These are phyloP conservation scores for Lophiostoma macrostomum DNA, from an alignment of 495 filamentous ascomycete genomes.

Conservation along the genomic window DNA sequence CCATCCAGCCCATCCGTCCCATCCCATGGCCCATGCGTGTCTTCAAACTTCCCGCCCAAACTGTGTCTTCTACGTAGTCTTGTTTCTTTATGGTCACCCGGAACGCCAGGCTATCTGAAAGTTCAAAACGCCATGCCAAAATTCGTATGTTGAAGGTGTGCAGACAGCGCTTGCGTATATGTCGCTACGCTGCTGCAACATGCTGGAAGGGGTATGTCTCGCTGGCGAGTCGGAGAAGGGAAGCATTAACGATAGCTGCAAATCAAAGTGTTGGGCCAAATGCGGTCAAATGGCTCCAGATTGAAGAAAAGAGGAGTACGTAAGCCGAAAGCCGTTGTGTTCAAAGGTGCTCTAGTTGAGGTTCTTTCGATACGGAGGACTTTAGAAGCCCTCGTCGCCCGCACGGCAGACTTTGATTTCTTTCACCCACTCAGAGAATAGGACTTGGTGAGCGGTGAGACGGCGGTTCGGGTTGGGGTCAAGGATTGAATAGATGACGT, in stretches of 20 bases:
- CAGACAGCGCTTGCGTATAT: slow-evolving; percentile 5
- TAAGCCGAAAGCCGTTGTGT: no score
- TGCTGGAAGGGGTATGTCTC: slow-evolving; percentile 26
- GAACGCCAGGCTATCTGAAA: slow-evolving; percentile 28
- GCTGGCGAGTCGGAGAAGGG: slow-evolving; percentile 8
- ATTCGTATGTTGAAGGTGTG: background rate
- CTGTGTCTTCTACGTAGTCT: slow-evolving; percentile 16
- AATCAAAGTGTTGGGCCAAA: background rate
- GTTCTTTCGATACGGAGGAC: background rate
- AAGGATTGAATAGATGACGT: slow-evolving; percentile 97
- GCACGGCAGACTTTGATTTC: slow-evolving; percentile 96
- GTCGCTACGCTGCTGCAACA: slow-evolving; percentile 25
- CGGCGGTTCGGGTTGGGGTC: slow-evolving; percentile 91
- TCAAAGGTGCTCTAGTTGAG: no score
- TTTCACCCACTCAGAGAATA: slow-evolving; percentile 97
- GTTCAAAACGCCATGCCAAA: slow-evolving; percentile 28
- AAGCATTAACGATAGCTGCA: slow-evolving; percentile 4
- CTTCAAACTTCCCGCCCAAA: background rate
- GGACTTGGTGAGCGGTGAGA: slow-evolving; percentile 91
- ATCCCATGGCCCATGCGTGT: slow-evolving; percentile 5
- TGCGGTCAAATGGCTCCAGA: slow-evolving; percentile 10
- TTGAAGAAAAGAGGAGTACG: background rate
- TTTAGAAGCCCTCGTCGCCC: slow-evolving; percentile 79
- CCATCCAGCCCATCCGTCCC: background rate
- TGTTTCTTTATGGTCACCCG: slow-evolving; percentile 13